Evolutionary conservation across 2,329 filamentous ascomycete species (phyloP).

Genomic region (Aspergillus neoniger): DNA sequence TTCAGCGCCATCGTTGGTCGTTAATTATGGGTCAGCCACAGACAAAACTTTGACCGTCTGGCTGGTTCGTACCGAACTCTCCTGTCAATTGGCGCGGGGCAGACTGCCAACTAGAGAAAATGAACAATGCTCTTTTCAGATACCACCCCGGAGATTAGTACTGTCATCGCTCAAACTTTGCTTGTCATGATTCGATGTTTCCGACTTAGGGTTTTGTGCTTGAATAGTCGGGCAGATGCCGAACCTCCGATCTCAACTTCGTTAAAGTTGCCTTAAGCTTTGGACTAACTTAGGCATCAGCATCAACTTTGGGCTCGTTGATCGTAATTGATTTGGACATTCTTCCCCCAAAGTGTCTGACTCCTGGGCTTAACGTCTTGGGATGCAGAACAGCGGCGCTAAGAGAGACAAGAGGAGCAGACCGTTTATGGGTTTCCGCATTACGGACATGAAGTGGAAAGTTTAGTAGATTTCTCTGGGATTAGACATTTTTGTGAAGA

Average conservation of each 20-base stretch:
- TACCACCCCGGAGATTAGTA: constrained; percentile 14
- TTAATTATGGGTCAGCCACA: not conserved
- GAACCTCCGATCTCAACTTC: constrained; percentile 1
- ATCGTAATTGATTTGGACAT: not conserved
- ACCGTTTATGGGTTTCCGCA: not conserved
- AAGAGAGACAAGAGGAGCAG: not conserved
- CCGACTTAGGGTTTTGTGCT: not conserved
- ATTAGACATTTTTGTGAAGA: not conserved
- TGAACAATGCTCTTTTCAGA: constrained; percentile 18
- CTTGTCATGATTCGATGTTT: constrained; percentile 1
- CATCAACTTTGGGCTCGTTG: not conserved
- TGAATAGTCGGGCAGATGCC: not conserved
- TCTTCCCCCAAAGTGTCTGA: not conserved
- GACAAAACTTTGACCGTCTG: constrained; percentile 6
- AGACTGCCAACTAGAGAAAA: constrained; percentile 16
- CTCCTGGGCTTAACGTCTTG: not conserved
- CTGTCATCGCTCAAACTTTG: constrained; percentile 7
- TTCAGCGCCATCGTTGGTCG: not conserved
- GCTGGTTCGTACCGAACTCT: constrained; percentile 18
- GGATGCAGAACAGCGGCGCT: not conserved
- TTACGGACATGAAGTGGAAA: not conserved
- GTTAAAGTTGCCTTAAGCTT: constrained; percentile 1
- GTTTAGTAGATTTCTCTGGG: not conserved
- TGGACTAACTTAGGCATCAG: not conserved
- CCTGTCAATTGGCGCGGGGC: constrained; percentile 2